phyloP scores from a whole-genome alignment of 345 rosid genomes.

The Eucalyptus shirleyi region DNA sequence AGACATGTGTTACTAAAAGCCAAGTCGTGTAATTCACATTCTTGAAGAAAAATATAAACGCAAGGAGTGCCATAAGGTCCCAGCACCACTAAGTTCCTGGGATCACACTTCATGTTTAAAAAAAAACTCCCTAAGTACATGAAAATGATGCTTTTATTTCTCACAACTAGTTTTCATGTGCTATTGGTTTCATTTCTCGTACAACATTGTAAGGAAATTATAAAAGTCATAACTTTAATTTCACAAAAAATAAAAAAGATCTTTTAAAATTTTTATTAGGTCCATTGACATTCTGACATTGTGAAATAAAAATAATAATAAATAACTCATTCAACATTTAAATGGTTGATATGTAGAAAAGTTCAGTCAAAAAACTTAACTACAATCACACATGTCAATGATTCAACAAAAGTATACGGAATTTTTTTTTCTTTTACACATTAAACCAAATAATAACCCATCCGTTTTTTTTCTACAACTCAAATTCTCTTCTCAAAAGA shows the following conservation, averaged over 20 bases:
- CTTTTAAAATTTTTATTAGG: not conserved
- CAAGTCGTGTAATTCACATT: not conserved
- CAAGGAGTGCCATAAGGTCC: not conserved
- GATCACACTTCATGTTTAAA: not conserved
- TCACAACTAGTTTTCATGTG: not conserved
- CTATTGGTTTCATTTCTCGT: not conserved
- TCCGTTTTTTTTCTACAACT: not conserved
- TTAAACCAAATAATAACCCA: not conserved
- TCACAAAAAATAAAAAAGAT: not conserved
- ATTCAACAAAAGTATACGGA: not conserved
- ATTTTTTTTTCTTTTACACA: not conserved
- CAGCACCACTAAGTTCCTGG: not conserved
- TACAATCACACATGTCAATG: not conserved
- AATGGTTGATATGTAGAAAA: not conserved
- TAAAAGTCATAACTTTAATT: not conserved
- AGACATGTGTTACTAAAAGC: not conserved
- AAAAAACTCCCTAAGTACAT: not conserved
- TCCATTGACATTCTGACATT: not conserved
- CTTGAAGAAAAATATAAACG: not conserved
- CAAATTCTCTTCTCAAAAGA: not conserved
- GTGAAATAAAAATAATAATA: not conserved
- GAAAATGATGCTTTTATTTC: not conserved
- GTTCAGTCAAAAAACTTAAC: not conserved
- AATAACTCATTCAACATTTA: not conserved
- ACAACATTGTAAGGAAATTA: not conserved